phyloP scores from a whole-genome alignment of 108 stramenopile genomes.

The Nitzschia putrida region DNA sequence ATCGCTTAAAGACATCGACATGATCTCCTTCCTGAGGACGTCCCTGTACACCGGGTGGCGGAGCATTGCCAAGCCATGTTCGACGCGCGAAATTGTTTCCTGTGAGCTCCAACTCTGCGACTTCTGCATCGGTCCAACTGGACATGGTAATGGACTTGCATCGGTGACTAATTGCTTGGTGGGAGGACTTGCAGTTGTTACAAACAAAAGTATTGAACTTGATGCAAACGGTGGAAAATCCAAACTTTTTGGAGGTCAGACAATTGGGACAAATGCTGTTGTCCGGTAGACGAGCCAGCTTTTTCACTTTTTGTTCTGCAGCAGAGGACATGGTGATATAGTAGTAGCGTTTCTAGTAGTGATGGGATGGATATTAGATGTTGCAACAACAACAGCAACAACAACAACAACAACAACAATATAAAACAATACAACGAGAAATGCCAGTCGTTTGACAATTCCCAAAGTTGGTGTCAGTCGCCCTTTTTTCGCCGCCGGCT shows the following conservation, averaged over 20 bases:
- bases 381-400: no score
- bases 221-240: conserved; percentile 87
- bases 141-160: conserved; percentile 93
- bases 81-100: conserved; percentile 74
- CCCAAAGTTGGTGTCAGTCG: no score
- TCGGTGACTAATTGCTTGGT: conserved; percentile 89
- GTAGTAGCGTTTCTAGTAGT: background rate
- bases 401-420: no score
- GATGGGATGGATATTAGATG: no score
- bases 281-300: conserved; percentile 56
- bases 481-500: no score
- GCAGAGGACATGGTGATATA: conserved; percentile 38
- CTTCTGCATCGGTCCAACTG: conserved; percentile 79
- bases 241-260: conserved; percentile 78
- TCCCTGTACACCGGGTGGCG: conserved; percentile 63
- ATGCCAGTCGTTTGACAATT: no score
- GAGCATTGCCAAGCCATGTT: conserved; percentile 87
- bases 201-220: conserved; percentile 93
- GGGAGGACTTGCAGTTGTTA: conserved; percentile 87
- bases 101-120: conserved; percentile 51
- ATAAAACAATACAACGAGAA: no score
- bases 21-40: conserved; percentile 70
- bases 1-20: conserved; percentile 78
- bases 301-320: conserved; percentile 69
- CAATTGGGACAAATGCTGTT: conserved; percentile 87